phyloP scores from a whole-genome alignment of 257 asterid species.

The Solanum sejunctum region DNA sequence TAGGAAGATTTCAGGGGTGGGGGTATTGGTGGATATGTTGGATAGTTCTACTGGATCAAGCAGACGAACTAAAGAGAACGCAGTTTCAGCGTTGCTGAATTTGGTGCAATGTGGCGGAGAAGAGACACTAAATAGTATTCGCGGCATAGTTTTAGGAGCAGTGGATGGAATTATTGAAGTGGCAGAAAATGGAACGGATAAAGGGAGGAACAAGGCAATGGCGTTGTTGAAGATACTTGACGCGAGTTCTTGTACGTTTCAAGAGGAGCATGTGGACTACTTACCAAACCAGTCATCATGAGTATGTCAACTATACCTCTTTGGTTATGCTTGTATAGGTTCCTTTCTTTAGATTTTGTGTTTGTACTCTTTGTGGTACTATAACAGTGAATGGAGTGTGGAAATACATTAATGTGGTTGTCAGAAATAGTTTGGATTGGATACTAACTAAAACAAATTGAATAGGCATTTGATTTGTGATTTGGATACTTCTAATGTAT shows the following conservation, averaged over 20 bases:
- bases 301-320: constrained; percentile 7
- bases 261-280: constrained; percentile 6
- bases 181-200: constrained; percentile 55
- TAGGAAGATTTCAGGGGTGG: constrained; percentile 50
- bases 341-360: constrained; percentile 1
- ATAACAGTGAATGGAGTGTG: not conserved
- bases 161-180: constrained; percentile 71
- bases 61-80: constrained; percentile 67
- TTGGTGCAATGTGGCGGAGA: constrained; percentile 66
- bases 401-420: not conserved
- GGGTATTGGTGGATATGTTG: constrained; percentile 70
- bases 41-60: constrained; percentile 77
- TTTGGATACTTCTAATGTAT: not conserved
- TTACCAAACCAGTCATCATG: constrained; percentile 18
- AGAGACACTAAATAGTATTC: constrained; percentile 30
- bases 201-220: constrained; percentile 55
- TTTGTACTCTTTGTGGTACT: not conserved
- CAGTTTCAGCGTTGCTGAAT: constrained; percentile 64
- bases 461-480: not conserved
- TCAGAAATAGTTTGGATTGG: not conserved
- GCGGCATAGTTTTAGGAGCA: constrained; percentile 46
- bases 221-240: constrained; percentile 47
- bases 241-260: constrained; percentile 1
- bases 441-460: not conserved
- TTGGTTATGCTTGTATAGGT: constrained; percentile 11